Evolutionary conservation across 331 rosid species (phyloP).

Genomic region (Quercus lobata): DNA sequence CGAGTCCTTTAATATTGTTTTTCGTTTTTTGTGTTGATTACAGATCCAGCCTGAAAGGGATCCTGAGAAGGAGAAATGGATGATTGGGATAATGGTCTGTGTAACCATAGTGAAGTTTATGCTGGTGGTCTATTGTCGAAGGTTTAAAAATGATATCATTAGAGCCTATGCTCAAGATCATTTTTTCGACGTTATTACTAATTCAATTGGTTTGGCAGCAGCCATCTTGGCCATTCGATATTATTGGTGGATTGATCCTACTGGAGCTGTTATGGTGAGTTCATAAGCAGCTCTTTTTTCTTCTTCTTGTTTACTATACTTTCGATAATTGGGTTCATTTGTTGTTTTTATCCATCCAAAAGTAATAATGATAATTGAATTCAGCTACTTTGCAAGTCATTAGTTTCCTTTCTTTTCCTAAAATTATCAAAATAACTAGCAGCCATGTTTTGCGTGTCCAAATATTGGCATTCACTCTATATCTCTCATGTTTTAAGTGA

Average conservation of each 20-base stretch:
- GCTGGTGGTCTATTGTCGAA: constrained; percentile 69
- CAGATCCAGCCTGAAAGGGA: constrained; percentile 40
- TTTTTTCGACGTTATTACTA: constrained; percentile 66
- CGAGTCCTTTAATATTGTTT: not conserved
- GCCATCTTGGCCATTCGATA: constrained; percentile 68
- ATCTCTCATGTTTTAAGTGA: not conserved
- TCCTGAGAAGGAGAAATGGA: constrained; percentile 39
- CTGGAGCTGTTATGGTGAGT: constrained; percentile 78
- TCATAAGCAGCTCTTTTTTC: not conserved
- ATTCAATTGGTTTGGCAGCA: constrained; percentile 75
- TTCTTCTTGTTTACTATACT: not conserved
- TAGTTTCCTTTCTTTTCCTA: not conserved
- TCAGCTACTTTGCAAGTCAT: not conserved
- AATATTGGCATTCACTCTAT: not conserved
- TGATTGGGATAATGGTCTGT: constrained; percentile 58
- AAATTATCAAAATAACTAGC: not conserved
- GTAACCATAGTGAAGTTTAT: constrained; percentile 71
- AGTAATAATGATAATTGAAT: not conserved
- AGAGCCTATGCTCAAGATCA: constrained; percentile 81
- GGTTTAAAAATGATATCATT: constrained; percentile 60
- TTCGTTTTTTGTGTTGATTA: not conserved
- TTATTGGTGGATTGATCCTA: constrained; percentile 74
- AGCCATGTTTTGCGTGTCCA: not conserved
- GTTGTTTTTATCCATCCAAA: not conserved
- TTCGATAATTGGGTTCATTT: not conserved